Percentiles rank a stretch among this genome's conserved stretches.
These are phyloP conservation scores for Hypomontagnella submonticulosa DNA, from an alignment of 495 filamentous ascomycete species.

Conservation along the genomic window DNA sequence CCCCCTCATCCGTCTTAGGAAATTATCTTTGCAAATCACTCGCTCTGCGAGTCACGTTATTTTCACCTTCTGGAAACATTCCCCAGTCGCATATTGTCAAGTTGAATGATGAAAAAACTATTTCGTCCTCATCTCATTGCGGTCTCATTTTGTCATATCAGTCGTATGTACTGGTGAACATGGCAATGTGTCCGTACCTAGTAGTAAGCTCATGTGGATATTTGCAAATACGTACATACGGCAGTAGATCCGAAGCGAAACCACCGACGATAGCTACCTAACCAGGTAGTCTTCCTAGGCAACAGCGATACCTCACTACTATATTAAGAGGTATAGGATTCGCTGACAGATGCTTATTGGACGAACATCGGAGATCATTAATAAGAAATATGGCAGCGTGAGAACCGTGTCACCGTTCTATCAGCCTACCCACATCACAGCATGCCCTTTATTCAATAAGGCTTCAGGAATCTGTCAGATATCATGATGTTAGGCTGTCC, in stretches of 20 bases:
- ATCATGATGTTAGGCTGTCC: too few species aligned
- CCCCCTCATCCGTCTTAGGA: too few species aligned
- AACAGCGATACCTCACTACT: slow-evolving; percentile 18
- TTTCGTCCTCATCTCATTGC: slow-evolving; percentile 11
- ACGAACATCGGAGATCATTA: neutral
- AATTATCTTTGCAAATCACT: neutral
- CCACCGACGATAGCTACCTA: slow-evolving; percentile 20
- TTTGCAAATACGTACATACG: slow-evolving; percentile 20
- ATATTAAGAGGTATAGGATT: slow-evolving; percentile 6
- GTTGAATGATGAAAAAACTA: neutral
- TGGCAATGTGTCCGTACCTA: slow-evolving; percentile 12
- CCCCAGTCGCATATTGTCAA: neutral
- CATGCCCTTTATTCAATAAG: too few species aligned
- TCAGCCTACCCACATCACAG: slow-evolving; percentile 5
- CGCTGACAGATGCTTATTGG: slow-evolving; percentile 1
- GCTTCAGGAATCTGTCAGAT: too few species aligned
- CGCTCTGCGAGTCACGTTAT: slow-evolving; percentile 14
- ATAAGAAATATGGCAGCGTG: neutral
- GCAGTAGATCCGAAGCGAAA: slow-evolving; percentile 32
- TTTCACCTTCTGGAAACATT: slow-evolving; percentile 6
- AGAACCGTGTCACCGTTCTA: neutral
- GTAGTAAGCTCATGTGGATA: slow-evolving; percentile 25
- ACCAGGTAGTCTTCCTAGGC: slow-evolving; percentile 16
- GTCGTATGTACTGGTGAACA: too few species aligned
- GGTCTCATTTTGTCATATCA: too few species aligned